Conservation (phyloP, 139 green algal genomes). For the Zygnema circumcarinatum region DNA sequence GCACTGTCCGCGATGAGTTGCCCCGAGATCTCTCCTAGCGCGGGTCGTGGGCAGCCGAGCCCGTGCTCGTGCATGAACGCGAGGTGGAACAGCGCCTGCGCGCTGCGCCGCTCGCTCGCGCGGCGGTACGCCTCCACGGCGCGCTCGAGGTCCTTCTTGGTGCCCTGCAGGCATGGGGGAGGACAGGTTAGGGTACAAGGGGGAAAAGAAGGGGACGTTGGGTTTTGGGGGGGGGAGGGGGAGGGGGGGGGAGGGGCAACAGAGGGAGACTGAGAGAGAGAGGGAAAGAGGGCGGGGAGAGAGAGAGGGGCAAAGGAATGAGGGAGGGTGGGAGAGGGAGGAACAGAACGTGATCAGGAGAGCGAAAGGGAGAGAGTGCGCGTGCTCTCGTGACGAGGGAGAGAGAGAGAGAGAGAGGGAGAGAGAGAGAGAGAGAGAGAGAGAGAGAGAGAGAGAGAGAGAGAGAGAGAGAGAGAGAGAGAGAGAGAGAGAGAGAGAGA, state of each 20-base stretch:
- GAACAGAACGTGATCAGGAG: too few species aligned
- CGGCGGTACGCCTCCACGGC: constrained; percentile 35
- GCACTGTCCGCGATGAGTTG: not conserved
- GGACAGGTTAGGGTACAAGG: not conserved
- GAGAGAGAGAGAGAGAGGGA: constrained; percentile 34
- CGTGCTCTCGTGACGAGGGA: too few species aligned
- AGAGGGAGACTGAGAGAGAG: constrained; percentile 44
- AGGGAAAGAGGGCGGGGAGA: too few species aligned
- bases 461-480: constrained; percentile 11
- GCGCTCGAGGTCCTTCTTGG: constrained; percentile 38
- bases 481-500: not conserved
- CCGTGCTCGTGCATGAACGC: constrained; percentile 92
- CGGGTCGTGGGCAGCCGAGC: constrained; percentile 63
- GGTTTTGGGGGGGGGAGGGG: not conserved
- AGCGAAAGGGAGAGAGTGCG: too few species aligned
- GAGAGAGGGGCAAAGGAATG: too few species aligned
- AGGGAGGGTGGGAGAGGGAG: too few species aligned
- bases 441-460: constrained; percentile 34
- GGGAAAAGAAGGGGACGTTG: constrained; percentile 1
- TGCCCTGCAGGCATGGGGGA: not conserved
- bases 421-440: not conserved
- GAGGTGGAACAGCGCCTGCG: constrained; percentile 92
- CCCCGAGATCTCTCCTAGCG: not conserved
- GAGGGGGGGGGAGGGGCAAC: not conserved
- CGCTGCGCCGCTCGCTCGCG: constrained; percentile 8